These are phyloP conservation scores for Rhizopogon vulgaris DNA, from an alignment of 768 basidiomycete genomes.

Conservation along the genomic window DNA sequence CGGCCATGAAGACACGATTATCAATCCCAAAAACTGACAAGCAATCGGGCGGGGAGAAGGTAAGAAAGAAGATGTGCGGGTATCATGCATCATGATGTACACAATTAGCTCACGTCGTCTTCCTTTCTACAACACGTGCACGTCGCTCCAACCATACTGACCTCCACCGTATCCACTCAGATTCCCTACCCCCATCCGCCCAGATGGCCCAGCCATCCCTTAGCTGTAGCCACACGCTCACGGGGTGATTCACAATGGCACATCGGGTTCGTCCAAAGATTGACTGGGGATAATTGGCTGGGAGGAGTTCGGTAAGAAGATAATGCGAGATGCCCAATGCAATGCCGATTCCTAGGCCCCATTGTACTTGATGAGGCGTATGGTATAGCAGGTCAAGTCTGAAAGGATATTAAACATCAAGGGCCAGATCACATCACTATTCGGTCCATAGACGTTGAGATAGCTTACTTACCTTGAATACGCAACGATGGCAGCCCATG, in stretches of 20 bases:
- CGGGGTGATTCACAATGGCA: conserved; percentile 46
- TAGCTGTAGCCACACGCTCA: conserved; percentile 61
- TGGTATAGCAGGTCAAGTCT: conserved; percentile 76
- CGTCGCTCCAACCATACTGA: conserved; percentile 43
- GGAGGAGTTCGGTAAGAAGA: conserved; percentile 50
- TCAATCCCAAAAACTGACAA: too few species aligned
- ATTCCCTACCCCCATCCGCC: conserved; percentile 71
- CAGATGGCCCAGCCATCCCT: conserved; percentile 82
- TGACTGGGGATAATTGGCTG: conserved; percentile 46
- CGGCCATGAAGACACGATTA: too few species aligned
- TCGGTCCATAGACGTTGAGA: neutral
- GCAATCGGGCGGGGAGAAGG: neutral
- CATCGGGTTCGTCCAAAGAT: conserved; percentile 43
- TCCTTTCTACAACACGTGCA: conserved; percentile 14
- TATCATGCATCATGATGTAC: neutral
- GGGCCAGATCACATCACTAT: neutral
- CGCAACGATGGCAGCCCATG: conserved; percentile 62
- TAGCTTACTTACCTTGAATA: conserved; percentile 62
- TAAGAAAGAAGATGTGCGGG: neutral
- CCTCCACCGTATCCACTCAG: conserved; percentile 67
- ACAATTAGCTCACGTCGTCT: neutral
- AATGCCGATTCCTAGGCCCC: conserved; percentile 67
- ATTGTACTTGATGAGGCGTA: conserved; percentile 61
- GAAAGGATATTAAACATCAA: neutral
- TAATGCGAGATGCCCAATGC: conserved; percentile 51